phyloP scores from a whole-genome alignment of 768 basidiomycete species.

The Boletus speciosus region DNA sequence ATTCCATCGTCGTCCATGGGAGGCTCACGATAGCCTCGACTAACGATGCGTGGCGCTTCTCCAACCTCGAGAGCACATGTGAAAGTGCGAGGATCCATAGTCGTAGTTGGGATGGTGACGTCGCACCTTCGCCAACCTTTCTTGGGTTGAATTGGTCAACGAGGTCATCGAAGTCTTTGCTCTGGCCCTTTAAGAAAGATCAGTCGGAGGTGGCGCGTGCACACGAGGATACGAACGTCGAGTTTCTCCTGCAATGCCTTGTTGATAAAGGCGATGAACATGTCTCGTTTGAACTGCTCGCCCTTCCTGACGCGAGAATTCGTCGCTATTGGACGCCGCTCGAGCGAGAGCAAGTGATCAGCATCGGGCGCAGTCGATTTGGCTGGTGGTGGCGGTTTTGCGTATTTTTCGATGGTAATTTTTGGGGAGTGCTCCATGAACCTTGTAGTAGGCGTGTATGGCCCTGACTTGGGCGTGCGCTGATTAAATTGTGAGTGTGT shows the following conservation, averaged over 20 bases:
- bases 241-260: slow-evolving; percentile 75
- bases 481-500: slow-evolving; percentile 72
- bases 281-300: slow-evolving; percentile 72
- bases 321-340: slow-evolving; percentile 63
- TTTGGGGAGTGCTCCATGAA: slow-evolving; percentile 43
- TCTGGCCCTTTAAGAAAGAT: slow-evolving; percentile 51
- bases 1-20: slow-evolving; percentile 93
- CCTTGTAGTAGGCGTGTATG: slow-evolving; percentile 43
- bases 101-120: slow-evolving; percentile 55
- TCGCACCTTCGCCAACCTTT: slow-evolving; percentile 31
- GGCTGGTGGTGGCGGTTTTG: slow-evolving; percentile 36
- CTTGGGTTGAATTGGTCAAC: slow-evolving; percentile 77
- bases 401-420: slow-evolving; percentile 42
- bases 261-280: slow-evolving; percentile 80
- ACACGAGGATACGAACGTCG: slow-evolving; percentile 46
- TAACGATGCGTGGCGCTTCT: slow-evolving; percentile 71
- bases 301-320: slow-evolving; percentile 77
- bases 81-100: slow-evolving; percentile 84
- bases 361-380: slow-evolving; percentile 17
- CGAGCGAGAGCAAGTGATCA: slow-evolving; percentile 15
- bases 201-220: slow-evolving; percentile 11
- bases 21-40: slow-evolving; percentile 84
- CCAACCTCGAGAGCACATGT: slow-evolving; percentile 88
- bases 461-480: slow-evolving; percentile 65
- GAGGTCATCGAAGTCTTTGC: slow-evolving; percentile 81